These are phyloP conservation scores for Beauveria caledonica DNA, from an alignment of 2,329 filamentous ascomycete genomes.

Conservation along the genomic window DNA sequence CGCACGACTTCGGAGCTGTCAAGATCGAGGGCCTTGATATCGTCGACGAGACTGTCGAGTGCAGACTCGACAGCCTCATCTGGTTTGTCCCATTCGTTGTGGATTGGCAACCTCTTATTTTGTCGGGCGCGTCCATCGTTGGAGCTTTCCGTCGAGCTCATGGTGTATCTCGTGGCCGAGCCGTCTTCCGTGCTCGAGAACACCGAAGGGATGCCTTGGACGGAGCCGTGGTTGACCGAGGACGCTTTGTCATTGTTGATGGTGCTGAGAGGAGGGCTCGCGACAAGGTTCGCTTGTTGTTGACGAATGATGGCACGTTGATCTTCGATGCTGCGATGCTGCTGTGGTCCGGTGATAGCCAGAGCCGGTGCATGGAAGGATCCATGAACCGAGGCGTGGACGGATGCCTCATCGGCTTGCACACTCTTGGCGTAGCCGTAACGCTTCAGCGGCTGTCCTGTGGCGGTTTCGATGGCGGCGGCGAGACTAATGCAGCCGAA, in stretches of 20 bases:
- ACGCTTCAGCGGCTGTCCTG: slow-evolving; percentile 34
- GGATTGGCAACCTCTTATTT: background rate
- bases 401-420: slow-evolving; percentile 10
- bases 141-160: background rate
- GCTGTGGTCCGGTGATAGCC: slow-evolving; percentile 5
- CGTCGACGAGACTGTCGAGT: background rate
- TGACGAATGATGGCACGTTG: background rate
- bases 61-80: background rate
- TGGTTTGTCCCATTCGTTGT: background rate
- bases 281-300: background rate
- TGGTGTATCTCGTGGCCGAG: background rate
- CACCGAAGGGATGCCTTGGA: slow-evolving; percentile 10
- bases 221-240: slow-evolving; percentile 12
- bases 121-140: background rate
- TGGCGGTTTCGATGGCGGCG: slow-evolving; percentile 33
- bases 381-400: no score
- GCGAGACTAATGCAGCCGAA: slow-evolving; percentile 61
- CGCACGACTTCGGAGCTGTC: background rate
- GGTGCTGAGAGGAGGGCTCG: slow-evolving; percentile 6
- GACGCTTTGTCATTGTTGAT: slow-evolving; percentile 3
- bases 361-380: background rate
- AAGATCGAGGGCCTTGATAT: background rate
- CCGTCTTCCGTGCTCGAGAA: background rate
- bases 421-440: slow-evolving; percentile 13
- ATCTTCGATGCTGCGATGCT: slow-evolving; percentile 12